Base-by-base conservation (phyloP, 352 stramenopile species). In the Pythium vanterpoolii region DNA sequence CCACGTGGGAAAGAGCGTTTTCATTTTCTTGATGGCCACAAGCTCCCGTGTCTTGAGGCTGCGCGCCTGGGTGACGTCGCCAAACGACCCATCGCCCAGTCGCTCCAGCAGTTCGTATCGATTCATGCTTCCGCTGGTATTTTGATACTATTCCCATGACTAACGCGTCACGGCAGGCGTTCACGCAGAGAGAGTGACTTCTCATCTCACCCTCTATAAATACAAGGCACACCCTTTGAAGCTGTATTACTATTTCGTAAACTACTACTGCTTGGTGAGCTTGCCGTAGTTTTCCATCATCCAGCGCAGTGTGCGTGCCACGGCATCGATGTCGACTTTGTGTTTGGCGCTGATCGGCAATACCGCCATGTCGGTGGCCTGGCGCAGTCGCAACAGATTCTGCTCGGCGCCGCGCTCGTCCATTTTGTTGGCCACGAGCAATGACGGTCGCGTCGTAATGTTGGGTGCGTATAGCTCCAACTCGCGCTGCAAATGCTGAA, bases 21-120 rank as follows among this genome's bases (percentile, higher is more conserved):
- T 95, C 40, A 93, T 85, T 66, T 92, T 93, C 66, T 95, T 95
- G 62, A 95, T 86, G 13, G 84, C 86, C 18, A 95, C 88, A 27
- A 95, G 70, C 57, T 98, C 94, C 28, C 90, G 83, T 7, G 87
- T 97, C 64, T 96, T 89, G 40, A 86, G 77, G 67, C 88, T 98
- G 16, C 92, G 79, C 14, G 94, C 94, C 57, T 95, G 94, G 21
- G 90, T 74, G 21, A 98, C 95, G 38, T 94, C 90, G 8, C 95
- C 93, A 60, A 97, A 98, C 31, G 95, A 94, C 24, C 94, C 94
- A 68, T 98, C 90, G 23, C 95, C 95, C 18, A 98, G 71, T 45
- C 82, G 74, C 63, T 98, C 92, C 10, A 96, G 85, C 31, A 97
- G 72, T 72, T 97, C 90, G 71, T 97, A 97, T 14, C 88, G 79